phyloP scores from a whole-genome alignment of 2,329 filamentous ascomycete genomes.

The Aureobasidium leucospermi region DNA sequence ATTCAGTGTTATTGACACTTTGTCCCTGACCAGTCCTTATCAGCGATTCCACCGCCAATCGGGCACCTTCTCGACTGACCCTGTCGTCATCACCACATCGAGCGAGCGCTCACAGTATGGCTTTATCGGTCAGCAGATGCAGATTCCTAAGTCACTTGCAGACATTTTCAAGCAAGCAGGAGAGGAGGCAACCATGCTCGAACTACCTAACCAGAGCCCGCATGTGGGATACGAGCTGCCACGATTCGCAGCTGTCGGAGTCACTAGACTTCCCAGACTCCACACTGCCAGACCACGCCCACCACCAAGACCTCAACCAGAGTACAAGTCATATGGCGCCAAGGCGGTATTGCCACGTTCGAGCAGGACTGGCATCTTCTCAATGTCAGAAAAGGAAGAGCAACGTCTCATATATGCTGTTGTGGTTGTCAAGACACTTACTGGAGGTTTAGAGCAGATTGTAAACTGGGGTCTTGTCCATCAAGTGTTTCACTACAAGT shows the following conservation, averaged over 20 bases:
- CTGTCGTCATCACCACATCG: constrained; percentile 3
- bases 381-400: constrained; percentile 20
- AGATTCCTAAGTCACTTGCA: constrained; percentile 10
- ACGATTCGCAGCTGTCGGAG: constrained; percentile 8
- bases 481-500: constrained; percentile 32
- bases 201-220: neutral
- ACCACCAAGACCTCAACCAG: neutral
- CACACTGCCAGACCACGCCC: constrained; percentile 6
- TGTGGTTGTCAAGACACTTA: constrained; percentile 25
- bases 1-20: constrained; percentile 8
- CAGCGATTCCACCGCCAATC: constrained; percentile 33
- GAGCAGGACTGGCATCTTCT: constrained; percentile 15
- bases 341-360: constrained; percentile 7
- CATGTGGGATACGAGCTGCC: constrained; percentile 1
- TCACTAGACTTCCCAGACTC: constrained; percentile 6
- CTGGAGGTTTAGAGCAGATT: constrained; percentile 30
- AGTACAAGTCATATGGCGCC: constrained; percentile 7
- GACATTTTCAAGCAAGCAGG: constrained; percentile 14
- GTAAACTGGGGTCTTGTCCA: constrained; percentile 36
- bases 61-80: constrained; percentile 41
- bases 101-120: neutral
- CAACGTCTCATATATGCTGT: constrained; percentile 27
- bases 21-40: constrained; percentile 32
- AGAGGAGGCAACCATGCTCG: constrained; percentile 7
- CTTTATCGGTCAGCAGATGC: constrained; percentile 3